Percentiles rank a stretch among this genome's conserved stretches.
Conservation (phyloP, 345 rosid genomes). For the Ceriops tagal region DNA sequence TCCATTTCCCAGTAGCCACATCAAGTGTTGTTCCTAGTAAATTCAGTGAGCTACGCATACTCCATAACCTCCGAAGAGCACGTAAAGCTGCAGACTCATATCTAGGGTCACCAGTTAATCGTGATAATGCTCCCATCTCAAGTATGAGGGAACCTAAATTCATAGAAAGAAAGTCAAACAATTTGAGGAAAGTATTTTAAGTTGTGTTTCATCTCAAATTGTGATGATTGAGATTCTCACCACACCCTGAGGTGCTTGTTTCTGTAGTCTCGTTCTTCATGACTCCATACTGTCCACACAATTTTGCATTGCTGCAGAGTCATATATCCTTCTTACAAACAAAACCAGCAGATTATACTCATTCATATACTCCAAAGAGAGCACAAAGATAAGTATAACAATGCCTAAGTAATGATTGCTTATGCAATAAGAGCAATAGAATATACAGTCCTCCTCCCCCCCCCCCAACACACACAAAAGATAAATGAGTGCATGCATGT, state of each 20-base stretch:
- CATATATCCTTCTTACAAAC: slow-evolving; percentile 45
- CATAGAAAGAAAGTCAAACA: slow-evolving; percentile 17
- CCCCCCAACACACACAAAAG: too few relatives aligned
- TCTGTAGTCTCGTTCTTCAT: slow-evolving; percentile 78
- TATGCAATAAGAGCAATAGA: slow-evolving; percentile 4
- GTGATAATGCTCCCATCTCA: slow-evolving; percentile 97
- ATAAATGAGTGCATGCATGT: too few relatives aligned
- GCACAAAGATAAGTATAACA: slow-evolving; percentile 6
- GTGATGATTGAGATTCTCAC: slow-evolving; percentile 40
- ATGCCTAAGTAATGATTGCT: background rate
- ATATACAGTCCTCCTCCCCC: too few relatives aligned
- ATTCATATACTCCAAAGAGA: slow-evolving; percentile 26
- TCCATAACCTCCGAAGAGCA: slow-evolving; percentile 88
- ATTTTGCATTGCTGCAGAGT: slow-evolving; percentile 49
- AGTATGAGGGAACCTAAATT: slow-evolving; percentile 80
- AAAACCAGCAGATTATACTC: slow-evolving; percentile 33
- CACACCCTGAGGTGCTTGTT: slow-evolving; percentile 98
- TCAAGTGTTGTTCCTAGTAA: slow-evolving; percentile 84
- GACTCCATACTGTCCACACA: slow-evolving; percentile 82
- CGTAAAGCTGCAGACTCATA: slow-evolving; percentile 85
- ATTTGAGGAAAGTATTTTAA: slow-evolving; percentile 20
- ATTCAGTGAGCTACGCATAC: slow-evolving; percentile 90
- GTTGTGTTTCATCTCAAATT: slow-evolving; percentile 3
- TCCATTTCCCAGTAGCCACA: slow-evolving; percentile 80
- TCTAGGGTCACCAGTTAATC: slow-evolving; percentile 78